Evolutionary conservation across 2,329 filamentous ascomycete species (phyloP).

Genomic region (Fusarium drepaniforme): DNA sequence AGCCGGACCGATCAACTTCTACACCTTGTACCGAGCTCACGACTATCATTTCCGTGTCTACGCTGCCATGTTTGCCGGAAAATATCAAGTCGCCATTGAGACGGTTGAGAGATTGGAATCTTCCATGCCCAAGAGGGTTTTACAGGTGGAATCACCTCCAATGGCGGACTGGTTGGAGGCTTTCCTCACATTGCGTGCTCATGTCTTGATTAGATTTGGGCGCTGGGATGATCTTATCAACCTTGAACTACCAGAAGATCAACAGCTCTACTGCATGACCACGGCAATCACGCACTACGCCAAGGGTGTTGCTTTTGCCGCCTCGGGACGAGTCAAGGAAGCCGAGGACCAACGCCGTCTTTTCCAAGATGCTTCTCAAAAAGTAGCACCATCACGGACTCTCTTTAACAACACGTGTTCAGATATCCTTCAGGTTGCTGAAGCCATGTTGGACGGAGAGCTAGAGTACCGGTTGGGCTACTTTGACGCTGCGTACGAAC

Average conservation of each 20-base stretch:
- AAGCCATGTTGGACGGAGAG: slow-evolving; percentile 80
- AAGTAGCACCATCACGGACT: slow-evolving; percentile 70
- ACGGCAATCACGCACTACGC: slow-evolving; percentile 78
- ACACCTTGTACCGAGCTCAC: slow-evolving; percentile 81
- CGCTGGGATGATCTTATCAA: slow-evolving; percentile 75
- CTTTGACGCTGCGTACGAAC: slow-evolving; percentile 68
- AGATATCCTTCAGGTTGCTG: slow-evolving; percentile 72
- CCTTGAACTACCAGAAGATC: slow-evolving; percentile 68
- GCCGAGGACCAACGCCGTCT: slow-evolving; percentile 63
- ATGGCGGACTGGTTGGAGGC: slow-evolving; percentile 86
- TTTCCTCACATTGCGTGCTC: slow-evolving; percentile 75
- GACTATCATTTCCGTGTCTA: slow-evolving; percentile 83
- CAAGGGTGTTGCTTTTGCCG: slow-evolving; percentile 75
- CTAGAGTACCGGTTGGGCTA: slow-evolving; percentile 75
- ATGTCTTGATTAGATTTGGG: slow-evolving; percentile 80
- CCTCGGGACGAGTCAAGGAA: slow-evolving; percentile 64
- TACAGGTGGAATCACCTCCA: slow-evolving; percentile 74
- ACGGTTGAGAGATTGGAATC: slow-evolving; percentile 70
- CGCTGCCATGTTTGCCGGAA: slow-evolving; percentile 81
- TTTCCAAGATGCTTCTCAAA: slow-evolving; percentile 64
- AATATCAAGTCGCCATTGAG: slow-evolving; percentile 71
- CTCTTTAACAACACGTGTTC: slow-evolving; percentile 55
- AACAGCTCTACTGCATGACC: slow-evolving; percentile 74
- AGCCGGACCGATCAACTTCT: slow-evolving; percentile 76
- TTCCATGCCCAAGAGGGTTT: slow-evolving; percentile 71